Base-by-base conservation (phyloP, 192 early-diverging fungal genomes). In the Coemansia sp. region DNA sequence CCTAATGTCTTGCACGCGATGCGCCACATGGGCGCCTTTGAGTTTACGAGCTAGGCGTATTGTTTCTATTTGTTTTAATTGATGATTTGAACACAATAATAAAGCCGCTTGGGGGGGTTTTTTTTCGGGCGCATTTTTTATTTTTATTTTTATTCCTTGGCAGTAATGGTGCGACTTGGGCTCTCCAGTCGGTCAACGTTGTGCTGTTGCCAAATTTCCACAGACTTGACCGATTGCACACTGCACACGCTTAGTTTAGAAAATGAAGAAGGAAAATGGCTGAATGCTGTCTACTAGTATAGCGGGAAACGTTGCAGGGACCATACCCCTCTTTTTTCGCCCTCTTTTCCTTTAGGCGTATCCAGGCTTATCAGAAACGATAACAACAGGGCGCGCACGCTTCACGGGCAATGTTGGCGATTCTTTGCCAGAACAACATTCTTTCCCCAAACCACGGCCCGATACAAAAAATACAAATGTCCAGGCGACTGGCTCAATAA, bases 1-100 rank as follows among this genome's bases (percentile, higher is more conserved):
- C 12, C 8, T 5, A 47, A 27, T 31, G 72, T 74, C 6, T 31
- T 74, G 25, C 59, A 64, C 22, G 72, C 51, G 11, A 64, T 62
- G 15, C 72, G 72, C 45, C 67, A 74, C 39, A 24, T 74, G 10
- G 72, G 72, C 19, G 60, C 60, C 8, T 74, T 62, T 43, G 40
- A 68, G 15, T 74, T 74, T 68, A 43, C 54, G 24, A 43, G 10
- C 15, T 64, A 32, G 57, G n/a, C 32, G 6, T 56, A 27, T 40
- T 22, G 25, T 37, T 59, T 39, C 19, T 51, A 25, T 14, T 20
- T 19, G 4, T 31, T 40, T 19, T 20, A 46, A 24, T 12, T 22
- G 22, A 9, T 53, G 41, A 40, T 29, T 25, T 31, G 9, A 19
- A 14, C 32, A n/a, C 42, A 25, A 20, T 10, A 19, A 60, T 19